phyloP scores from a whole-genome alignment of 1,284 basidiomycete genomes.

The Microbotryomycetes sp. region DNA sequence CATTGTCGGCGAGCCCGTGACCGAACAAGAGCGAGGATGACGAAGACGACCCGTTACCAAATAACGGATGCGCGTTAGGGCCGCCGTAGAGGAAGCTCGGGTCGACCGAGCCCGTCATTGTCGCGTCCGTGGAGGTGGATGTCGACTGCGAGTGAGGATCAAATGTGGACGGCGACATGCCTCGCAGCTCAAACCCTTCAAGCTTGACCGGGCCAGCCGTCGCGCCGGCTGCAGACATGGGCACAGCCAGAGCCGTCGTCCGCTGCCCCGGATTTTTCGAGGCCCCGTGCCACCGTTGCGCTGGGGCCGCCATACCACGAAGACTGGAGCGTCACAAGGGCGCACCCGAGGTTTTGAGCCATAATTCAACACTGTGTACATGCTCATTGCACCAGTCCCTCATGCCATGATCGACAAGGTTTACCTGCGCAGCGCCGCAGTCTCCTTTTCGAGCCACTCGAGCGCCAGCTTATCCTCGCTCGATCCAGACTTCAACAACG shows the following conservation, averaged over 20 bases:
- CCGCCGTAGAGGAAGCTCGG: constrained; percentile 10
- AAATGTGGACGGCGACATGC: neutral
- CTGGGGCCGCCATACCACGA: too few species aligned
- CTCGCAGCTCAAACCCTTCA: neutral
- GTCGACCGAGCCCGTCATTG: constrained; percentile 6
- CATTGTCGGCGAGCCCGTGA: neutral
- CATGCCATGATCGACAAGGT: too few species aligned
- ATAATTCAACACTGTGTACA: too few species aligned
- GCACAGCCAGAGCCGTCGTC: neutral
- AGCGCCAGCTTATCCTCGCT: constrained; percentile 65
- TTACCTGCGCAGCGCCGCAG: constrained; percentile 43
- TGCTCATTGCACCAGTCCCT: too few species aligned
- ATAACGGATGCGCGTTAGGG: too few species aligned
- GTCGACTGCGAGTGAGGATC: neutral
- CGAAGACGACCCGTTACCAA: neutral
- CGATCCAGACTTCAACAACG: constrained; percentile 58
- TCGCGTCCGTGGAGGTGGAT: neutral
- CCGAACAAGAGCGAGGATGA: neutral
- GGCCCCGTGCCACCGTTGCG: too few species aligned
- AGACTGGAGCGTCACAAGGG: neutral
- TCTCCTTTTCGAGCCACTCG: constrained; percentile 69
- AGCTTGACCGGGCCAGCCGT: constrained; percentile 4
- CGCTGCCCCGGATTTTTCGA: too few species aligned
- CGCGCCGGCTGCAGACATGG: neutral
- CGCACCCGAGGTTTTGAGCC: neutral